Percentiles rank a stretch among this genome's conserved stretches.
Evolutionary conservation across 2,329 filamentous ascomycete species (phyloP).

Genomic region (Fusarium tuaranense): DNA sequence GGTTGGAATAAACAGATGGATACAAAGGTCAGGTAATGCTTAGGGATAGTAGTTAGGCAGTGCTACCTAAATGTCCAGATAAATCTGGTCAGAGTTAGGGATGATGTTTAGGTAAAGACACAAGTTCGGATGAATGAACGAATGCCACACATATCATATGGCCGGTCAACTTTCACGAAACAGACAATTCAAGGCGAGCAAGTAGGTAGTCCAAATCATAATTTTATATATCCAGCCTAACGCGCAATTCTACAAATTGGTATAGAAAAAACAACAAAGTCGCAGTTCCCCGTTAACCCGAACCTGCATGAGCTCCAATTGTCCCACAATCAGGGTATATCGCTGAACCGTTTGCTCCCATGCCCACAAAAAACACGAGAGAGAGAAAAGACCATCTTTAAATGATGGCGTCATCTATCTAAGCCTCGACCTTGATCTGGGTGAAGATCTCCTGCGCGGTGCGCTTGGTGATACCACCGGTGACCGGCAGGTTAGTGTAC

Average conservation of each 20-base stretch:
- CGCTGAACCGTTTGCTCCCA: constrained; percentile 32
- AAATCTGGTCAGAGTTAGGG: neutral
- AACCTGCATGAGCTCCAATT: neutral
- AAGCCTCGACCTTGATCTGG: constrained; percentile 39
- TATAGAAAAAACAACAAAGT: constrained; percentile 29
- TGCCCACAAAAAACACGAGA: constrained; percentile 13
- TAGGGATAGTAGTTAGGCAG: neutral
- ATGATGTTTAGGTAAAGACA: neutral
- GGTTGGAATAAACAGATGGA: neutral
- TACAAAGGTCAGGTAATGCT: neutral
- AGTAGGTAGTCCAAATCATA: neutral
- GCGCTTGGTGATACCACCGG: constrained; percentile 91
- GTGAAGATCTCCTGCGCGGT: constrained; percentile 77
- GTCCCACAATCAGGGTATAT: constrained; percentile 31
- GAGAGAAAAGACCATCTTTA: constrained; percentile 1
- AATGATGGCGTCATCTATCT: constrained; percentile 1
- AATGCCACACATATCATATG: neutral
- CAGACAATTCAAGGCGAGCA: neutral
- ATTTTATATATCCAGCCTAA: neutral
- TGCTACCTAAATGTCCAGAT: neutral
- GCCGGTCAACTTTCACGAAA: neutral
- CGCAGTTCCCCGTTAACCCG: constrained; percentile 14
- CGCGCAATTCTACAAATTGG: constrained; percentile 38
- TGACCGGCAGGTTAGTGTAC: constrained; percentile 84
- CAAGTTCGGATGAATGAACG: too few relatives aligned